Evolutionary conservation across 108 stramenopile genomes (phyloP).

Genomic region (Seminavis robusta): DNA sequence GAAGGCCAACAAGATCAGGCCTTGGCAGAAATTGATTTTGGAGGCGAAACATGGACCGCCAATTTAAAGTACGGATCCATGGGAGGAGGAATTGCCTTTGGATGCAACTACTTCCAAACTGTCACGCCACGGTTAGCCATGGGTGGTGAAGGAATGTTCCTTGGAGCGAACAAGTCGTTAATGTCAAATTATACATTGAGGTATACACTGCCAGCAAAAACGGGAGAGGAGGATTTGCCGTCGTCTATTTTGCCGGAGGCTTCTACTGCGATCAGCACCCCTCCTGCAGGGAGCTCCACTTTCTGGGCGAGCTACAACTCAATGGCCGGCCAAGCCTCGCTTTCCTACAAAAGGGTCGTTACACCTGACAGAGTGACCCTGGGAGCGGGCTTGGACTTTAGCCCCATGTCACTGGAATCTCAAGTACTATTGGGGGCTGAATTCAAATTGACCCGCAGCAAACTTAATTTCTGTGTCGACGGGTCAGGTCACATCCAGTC

Average conservation of each 20-base stretch:
- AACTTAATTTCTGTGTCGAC: slow-evolving; percentile 66
- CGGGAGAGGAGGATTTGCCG: slow-evolving; percentile 7
- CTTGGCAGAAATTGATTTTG: slow-evolving; percentile 72
- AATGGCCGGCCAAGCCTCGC: slow-evolving; percentile 35
- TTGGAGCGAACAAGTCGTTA: slow-evolving; percentile 66
- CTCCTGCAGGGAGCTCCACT: slow-evolving; percentile 36
- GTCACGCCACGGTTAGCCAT: slow-evolving; percentile 58
- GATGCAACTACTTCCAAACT: slow-evolving; percentile 74
- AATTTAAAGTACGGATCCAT: slow-evolving; percentile 87
- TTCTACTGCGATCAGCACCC: too few species aligned
- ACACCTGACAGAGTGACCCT: slow-evolving; percentile 75
- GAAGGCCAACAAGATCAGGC: slow-evolving; percentile 67
- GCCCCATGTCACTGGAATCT: slow-evolving; percentile 63
- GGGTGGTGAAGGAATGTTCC: slow-evolving; percentile 85
- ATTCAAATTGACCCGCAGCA: slow-evolving; percentile 73
- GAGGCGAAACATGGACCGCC: slow-evolving; percentile 74
- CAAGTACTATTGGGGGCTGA: slow-evolving; percentile 76
- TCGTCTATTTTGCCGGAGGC: slow-evolving; percentile 2
- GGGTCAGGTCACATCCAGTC: slow-evolving; percentile 64
- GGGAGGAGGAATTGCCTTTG: slow-evolving; percentile 74
- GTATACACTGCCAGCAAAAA: slow-evolving; percentile 33
- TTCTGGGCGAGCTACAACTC: slow-evolving; percentile 69
- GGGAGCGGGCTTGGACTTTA: slow-evolving; percentile 58
- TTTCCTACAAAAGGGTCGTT: slow-evolving; percentile 75
- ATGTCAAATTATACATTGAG: slow-evolving; percentile 69